These are phyloP conservation scores for Zygotorulaspora danielsina DNA, from an alignment of 805 yeast species.

Conservation along the genomic window DNA sequence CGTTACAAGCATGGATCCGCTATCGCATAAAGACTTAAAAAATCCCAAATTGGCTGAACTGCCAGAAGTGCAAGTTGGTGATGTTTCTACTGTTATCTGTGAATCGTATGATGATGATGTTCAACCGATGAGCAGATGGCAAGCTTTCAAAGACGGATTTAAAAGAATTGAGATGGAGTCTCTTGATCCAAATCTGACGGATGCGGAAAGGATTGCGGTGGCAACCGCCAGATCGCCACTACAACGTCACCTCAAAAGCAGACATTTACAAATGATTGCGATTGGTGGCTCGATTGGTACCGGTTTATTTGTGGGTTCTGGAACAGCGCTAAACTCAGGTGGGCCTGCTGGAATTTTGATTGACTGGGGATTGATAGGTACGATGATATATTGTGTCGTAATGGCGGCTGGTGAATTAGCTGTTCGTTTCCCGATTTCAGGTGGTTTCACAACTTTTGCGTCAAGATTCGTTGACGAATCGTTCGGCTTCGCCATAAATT, in stretches of 20 bases:
- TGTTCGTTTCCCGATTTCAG: conserved; percentile 57
- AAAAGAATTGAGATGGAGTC: conserved; percentile 38
- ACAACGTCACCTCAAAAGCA: conserved; percentile 47
- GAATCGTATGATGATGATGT: too few relatives aligned
- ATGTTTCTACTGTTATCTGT: too few relatives aligned
- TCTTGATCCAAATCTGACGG: conserved; percentile 39
- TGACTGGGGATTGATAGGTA: conserved; percentile 51
- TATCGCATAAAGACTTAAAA: too few relatives aligned
- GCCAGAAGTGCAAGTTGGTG: too few relatives aligned
- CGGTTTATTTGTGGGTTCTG: conserved; percentile 72
- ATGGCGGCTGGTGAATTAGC: conserved; percentile 61
- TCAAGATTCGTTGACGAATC: conserved; percentile 55
- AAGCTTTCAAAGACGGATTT: too few relatives aligned
- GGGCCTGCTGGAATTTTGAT: conserved; percentile 63
- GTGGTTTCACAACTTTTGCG: conserved; percentile 60
- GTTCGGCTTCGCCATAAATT: conserved; percentile 59
- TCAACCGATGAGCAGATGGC: too few relatives aligned
- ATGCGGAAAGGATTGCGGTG: conserved; percentile 44
- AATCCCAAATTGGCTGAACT: too few relatives aligned
- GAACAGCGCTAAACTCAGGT: conserved; percentile 55
- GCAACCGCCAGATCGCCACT: conserved; percentile 53
- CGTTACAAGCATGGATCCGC: too few relatives aligned
- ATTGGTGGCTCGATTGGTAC: conserved; percentile 72
- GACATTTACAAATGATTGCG: conserved; percentile 62
- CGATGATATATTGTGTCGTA: conserved; percentile 54